Conservation (phyloP, 2,329 filamentous ascomycete genomes). For the Fusarium decemcellulare region DNA sequence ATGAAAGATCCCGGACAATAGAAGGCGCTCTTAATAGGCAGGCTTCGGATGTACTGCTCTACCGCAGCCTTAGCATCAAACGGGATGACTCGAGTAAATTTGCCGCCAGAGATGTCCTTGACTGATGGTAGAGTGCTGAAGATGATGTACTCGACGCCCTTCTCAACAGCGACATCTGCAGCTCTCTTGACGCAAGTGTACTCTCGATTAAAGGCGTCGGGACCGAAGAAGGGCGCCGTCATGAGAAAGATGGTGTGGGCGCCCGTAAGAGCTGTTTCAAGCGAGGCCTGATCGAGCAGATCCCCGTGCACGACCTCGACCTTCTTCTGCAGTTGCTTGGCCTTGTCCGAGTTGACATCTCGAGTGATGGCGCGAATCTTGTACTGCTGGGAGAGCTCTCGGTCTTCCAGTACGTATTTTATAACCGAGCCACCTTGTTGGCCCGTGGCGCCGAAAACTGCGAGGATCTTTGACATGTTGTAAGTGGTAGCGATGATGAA, state of each 20-base stretch:
- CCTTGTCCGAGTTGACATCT: constrained; percentile 54
- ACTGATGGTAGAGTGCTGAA: constrained; percentile 56
- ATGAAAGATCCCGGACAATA: constrained; percentile 59
- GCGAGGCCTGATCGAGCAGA: constrained; percentile 53
- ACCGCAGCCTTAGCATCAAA: not conserved
- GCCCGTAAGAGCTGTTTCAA: constrained; percentile 57
- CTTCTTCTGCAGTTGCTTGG: constrained; percentile 48
- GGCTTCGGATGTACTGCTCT: constrained; percentile 61
- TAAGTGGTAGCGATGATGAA: too few relatives aligned
- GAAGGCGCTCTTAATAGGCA: constrained; percentile 61
- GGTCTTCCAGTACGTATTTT: constrained; percentile 59
- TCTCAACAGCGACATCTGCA: constrained; percentile 55
- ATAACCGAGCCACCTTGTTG: constrained; percentile 66
- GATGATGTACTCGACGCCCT: constrained; percentile 55
- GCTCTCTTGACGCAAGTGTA: constrained; percentile 56
- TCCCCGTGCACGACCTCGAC: constrained; percentile 58
- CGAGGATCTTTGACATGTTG: constrained; percentile 54
- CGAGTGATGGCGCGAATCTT: constrained; percentile 66
- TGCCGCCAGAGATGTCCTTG: constrained; percentile 53
- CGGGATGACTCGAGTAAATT: constrained; percentile 38
- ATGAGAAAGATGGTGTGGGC: constrained; percentile 65
- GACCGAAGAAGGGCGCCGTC: constrained; percentile 59
- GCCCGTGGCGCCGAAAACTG: constrained; percentile 67
- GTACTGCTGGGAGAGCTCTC: constrained; percentile 60
- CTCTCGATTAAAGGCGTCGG: constrained; percentile 50